Conservation (phyloP, 257 asterid species). For the Marsdenia floribunda region DNA sequence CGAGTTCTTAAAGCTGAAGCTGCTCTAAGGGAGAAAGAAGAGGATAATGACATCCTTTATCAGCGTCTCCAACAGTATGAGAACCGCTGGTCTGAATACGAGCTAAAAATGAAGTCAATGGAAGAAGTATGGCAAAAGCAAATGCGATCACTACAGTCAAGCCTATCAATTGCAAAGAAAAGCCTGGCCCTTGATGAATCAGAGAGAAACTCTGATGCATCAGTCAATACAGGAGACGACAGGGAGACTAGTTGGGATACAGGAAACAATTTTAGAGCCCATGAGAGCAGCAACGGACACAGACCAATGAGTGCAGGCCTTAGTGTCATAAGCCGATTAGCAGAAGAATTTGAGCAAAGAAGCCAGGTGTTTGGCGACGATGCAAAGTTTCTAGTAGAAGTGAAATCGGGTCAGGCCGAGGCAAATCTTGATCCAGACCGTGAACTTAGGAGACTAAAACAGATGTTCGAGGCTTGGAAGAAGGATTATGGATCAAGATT, state of each 20-base stretch:
- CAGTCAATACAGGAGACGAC: conserved; percentile 54
- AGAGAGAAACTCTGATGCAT: conserved; percentile 66
- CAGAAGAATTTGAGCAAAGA: conserved; percentile 93
- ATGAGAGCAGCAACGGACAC: conserved; percentile 48
- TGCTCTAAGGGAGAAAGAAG: conserved; percentile 73
- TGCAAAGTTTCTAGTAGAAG: conserved; percentile 91
- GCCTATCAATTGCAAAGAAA: conserved; percentile 85
- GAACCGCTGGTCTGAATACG: conserved; percentile 95
- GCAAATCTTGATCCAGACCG: conserved; percentile 83
- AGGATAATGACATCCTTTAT: conserved; percentile 82
- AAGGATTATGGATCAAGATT: conserved; percentile 78
- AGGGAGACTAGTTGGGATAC: conserved; percentile 59
- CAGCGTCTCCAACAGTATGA: conserved; percentile 88
- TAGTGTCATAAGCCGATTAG: conserved; percentile 73
- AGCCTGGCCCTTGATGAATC: conserved; percentile 78
- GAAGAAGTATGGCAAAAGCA: conserved; percentile 99
- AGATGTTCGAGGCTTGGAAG: conserved; percentile 94
- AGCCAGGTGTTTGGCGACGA: conserved; percentile 92
- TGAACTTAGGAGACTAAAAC: conserved; percentile 80
- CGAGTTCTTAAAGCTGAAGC: conserved; percentile 91
- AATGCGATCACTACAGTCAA: conserved; percentile 94
- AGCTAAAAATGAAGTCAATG: conserved; percentile 93
- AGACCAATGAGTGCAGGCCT: conserved; percentile 58
- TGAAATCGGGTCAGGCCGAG: conserved; percentile 81
- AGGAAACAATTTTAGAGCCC: conserved; percentile 43